Base-by-base conservation (phyloP, 2,329 filamentous ascomycete species). In the Cercospora janseana region DNA sequence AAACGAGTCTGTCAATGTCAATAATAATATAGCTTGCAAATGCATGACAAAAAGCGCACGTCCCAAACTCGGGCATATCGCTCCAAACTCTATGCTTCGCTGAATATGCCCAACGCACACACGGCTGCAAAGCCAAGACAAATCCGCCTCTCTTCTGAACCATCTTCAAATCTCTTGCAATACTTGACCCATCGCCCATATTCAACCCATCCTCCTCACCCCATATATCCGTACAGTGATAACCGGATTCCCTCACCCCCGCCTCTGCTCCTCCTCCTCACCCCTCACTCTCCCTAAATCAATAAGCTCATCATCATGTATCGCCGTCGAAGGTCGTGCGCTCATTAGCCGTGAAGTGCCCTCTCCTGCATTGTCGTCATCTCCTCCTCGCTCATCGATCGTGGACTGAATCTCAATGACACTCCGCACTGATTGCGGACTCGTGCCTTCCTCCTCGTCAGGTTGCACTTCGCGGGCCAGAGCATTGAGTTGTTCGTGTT, bases 401-500 rank as follows among this genome's bases (percentile, higher is more conserved):
- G 37, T 47, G 6, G 51, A 28, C 7, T 40, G 35, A 9, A 52
- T 41, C 29, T 59, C 59, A 21, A 60, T 46, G 13, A 62, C 60
- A 32, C 52, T 57, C 46, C 40, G 42, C 15, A 59, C 48, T 31
- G 59, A 61, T 7, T 59, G 48, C 26, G 61, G 61, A 49, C 60
- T 61, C 5, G 44, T 26, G n/a, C 35, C 35, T 28, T 32, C 44
- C 18, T 59, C 54, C 1, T 31, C 50, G n/a, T 40, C 26, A 4
- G 24, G 21, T 5, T 51, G 43, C 6, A 48, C 18, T 27, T 55
- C 47, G 16, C 42, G 49, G 20, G 49, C 48, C 23, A 49, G 13
- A 20, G 37, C 49, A 15, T 51, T 47, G 15, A 49, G 16, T 26
- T 40, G 49, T 46, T 40, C 23, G 29, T 49, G n/a, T n/a, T n/a